A percentile compares a stretch with the other conserved stretches of the same genome.
Evolutionary conservation across 2,329 filamentous ascomycete species (phyloP).

Genomic region (Berkeleyomyces basicola): DNA sequence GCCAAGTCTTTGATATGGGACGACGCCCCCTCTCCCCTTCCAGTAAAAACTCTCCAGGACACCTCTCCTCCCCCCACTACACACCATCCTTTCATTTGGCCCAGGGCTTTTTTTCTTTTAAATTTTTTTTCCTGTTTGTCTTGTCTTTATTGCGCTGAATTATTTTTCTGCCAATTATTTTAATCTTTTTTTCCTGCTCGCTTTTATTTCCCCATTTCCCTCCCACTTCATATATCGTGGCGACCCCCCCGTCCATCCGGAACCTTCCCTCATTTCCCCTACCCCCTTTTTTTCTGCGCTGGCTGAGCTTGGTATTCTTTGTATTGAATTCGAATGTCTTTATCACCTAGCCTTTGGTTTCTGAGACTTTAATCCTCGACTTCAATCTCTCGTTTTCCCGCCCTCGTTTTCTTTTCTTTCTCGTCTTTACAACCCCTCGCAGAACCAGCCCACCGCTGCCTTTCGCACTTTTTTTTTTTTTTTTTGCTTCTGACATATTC

Average conservation of each 20-base stretch:
- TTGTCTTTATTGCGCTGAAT: neutral
- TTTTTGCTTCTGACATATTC: neutral
- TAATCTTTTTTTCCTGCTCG: neutral
- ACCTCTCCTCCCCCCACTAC: neutral
- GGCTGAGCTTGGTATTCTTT: neutral
- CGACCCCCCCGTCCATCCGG: neutral
- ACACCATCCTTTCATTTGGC: neutral
- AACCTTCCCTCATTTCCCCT: neutral
- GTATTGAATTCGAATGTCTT: neutral
- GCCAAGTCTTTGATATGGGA: neutral
- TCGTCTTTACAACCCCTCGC: neutral
- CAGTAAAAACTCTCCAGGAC: neutral
- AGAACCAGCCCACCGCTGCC: neutral
- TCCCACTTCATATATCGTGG: slow-evolving; percentile 3
- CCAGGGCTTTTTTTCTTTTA: neutral
- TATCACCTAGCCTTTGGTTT: neutral
- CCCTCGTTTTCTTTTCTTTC: neutral
- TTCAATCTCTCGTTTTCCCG: neutral
- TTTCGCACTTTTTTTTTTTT: neutral
- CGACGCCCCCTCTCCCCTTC: neutral
- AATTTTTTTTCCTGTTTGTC: neutral
- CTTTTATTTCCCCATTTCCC: neutral
- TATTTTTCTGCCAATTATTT: too few relatives aligned
- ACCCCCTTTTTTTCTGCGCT: neutral
- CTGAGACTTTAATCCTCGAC: neutral